Percentiles rank a stretch among this genome's conserved stretches.
Conservation (phyloP, 2,329 filamentous ascomycete genomes). For the Cryphonectria nitschkei region DNA sequence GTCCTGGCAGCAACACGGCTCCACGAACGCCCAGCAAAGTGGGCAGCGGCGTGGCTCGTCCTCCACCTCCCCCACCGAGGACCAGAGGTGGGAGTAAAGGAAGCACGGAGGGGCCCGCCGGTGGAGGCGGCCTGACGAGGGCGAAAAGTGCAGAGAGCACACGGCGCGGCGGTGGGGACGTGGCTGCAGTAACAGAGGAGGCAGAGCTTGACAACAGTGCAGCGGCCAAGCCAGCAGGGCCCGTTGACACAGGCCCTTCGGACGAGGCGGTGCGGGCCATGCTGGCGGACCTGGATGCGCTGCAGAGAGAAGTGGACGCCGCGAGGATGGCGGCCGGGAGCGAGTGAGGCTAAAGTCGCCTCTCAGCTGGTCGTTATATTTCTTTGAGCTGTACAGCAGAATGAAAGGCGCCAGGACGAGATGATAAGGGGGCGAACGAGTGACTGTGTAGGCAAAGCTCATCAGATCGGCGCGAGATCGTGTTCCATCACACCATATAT, state of each 20-base stretch:
- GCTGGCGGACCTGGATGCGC: conserved; percentile 69
- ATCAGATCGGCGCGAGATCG: not conserved
- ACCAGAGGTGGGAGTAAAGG: conserved; percentile 52
- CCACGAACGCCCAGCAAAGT: conserved; percentile 39
- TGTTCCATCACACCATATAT: not conserved
- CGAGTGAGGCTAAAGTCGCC: not conserved
- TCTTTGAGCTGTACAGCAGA: not conserved
- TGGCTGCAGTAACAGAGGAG: conserved; percentile 29
- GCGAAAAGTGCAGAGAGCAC: conserved; percentile 41
- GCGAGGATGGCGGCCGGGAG: conserved; percentile 50
- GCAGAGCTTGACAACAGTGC: conserved; percentile 31
- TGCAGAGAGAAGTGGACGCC: conserved; percentile 78
- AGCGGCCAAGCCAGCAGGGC: conserved; percentile 32
- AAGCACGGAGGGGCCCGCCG: conserved; percentile 42
- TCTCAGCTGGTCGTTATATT: not conserved
- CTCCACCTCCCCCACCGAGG: conserved; percentile 53
- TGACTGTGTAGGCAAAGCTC: not conserved
- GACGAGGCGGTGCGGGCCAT: conserved; percentile 57
- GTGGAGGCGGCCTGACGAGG: conserved; percentile 23
- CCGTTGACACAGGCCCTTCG: conserved; percentile 40
- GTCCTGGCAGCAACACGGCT: conserved; percentile 23
- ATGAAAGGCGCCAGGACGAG: not conserved
- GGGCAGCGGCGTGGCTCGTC: conserved; percentile 46
- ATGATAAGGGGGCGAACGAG: not conserved
- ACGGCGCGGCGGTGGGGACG: conserved; percentile 24